Conservation (phyloP, 2,329 filamentous ascomycete genomes). For the Epichloe glyceriae region DNA sequence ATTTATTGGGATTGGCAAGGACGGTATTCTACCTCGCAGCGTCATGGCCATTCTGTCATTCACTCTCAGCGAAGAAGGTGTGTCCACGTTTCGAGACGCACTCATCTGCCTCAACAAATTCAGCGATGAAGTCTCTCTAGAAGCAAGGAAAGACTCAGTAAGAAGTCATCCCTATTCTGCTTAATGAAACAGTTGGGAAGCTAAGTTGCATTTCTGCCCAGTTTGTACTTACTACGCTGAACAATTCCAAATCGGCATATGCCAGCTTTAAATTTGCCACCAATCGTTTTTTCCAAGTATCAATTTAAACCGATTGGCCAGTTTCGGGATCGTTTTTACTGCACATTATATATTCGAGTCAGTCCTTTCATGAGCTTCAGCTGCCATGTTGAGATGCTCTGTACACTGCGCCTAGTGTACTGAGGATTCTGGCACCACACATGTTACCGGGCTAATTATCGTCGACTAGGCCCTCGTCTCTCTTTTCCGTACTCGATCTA, state of each 20-base stretch:
- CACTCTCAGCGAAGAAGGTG: constrained; percentile 60
- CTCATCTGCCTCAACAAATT: constrained; percentile 67
- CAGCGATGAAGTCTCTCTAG: constrained; percentile 64
- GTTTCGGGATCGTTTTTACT: constrained; percentile 52
- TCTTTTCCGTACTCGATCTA: constrained; percentile 55
- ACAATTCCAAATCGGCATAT: constrained; percentile 71
- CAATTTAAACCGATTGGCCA: constrained; percentile 44
- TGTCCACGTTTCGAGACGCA: constrained; percentile 57
- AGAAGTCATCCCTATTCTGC: not conserved
- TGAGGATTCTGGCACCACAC: not conserved
- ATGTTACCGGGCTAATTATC: not conserved
- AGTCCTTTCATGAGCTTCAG: constrained; percentile 6
- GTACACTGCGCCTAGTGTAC: not conserved
- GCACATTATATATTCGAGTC: constrained; percentile 61
- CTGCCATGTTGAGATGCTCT: not conserved
- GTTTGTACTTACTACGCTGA: constrained; percentile 63
- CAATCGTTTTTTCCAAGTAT: constrained; percentile 57
- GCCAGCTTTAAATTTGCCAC: constrained; percentile 57
- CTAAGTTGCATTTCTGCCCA: constrained; percentile 16
- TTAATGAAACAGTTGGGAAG: not conserved
- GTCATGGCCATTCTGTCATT: constrained; percentile 55
- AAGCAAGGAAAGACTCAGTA: constrained; percentile 57
- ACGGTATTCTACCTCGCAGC: too few relatives aligned
- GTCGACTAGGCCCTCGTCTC: constrained; percentile 48
- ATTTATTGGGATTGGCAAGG: not conserved